A percentile compares a stretch with the other conserved stretches of the same genome.
These are phyloP conservation scores for Sinapis alba DNA, from an alignment of 441 rosid species.

Conservation along the genomic window DNA sequence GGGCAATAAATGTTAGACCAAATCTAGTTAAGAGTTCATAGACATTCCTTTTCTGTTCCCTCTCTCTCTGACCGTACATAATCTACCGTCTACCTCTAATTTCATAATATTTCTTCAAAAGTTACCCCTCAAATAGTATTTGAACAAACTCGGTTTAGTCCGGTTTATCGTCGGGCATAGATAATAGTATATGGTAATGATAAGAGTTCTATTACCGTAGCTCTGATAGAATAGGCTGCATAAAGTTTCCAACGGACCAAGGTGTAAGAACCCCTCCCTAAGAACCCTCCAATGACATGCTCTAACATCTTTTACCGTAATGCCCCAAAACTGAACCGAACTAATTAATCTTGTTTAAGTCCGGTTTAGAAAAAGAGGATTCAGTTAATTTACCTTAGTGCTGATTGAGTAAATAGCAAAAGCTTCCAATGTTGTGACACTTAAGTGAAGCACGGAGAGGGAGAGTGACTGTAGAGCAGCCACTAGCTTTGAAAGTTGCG, in stretches of 20 bases:
- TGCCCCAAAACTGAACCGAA: neutral
- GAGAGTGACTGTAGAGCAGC: constrained; percentile 63
- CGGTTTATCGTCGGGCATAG: neutral
- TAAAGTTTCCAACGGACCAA: neutral
- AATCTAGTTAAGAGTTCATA: constrained; percentile 39
- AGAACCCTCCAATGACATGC: too few species aligned
- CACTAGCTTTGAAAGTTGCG: constrained; percentile 64
- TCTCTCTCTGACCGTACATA: constrained; percentile 17
- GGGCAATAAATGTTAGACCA: constrained; percentile 41
- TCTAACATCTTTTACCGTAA: neutral
- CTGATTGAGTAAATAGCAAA: constrained; percentile 79
- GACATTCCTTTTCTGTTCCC: constrained; percentile 37
- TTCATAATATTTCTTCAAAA: neutral
- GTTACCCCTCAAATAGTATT: constrained; percentile 2
- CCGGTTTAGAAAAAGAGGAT: neutral
- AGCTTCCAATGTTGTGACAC: constrained; percentile 60
- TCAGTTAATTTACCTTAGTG: constrained; percentile 60
- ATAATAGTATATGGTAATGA: neutral
- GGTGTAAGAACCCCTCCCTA: too few species aligned
- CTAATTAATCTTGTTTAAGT: neutral
- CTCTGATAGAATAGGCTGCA: neutral
- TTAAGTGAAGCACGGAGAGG: constrained; percentile 83
- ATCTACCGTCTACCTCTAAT: constrained; percentile 10
- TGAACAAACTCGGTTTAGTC: constrained; percentile 10
- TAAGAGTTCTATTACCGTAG: neutral